Percentiles rank a stretch among this genome's conserved stretches.
Evolutionary conservation across 805 yeast species (phyloP).

Genomic region (Vanderwaltozyma verrucispora): DNA sequence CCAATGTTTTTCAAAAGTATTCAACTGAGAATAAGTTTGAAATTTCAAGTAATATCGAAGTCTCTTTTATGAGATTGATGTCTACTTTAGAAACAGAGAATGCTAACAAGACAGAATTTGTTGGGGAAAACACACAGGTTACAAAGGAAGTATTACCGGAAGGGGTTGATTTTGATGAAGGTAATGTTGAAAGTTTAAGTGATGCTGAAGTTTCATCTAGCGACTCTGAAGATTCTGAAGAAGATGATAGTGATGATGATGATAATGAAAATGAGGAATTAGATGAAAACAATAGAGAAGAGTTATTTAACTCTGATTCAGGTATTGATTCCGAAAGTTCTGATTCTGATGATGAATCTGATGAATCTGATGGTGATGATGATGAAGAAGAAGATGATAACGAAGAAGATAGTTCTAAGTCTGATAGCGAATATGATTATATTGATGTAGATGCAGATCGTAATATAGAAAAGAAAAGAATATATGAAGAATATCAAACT

Average conservation of each 20-base stretch:
- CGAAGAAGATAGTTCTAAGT: conserved; percentile 12
- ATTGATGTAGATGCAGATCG: conserved; percentile 24
- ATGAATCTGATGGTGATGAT: conserved; percentile 5
- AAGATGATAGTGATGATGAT: conserved; percentile 3
- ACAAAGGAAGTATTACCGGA: neutral
- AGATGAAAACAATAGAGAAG: too few relatives aligned
- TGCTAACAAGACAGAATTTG: conserved; percentile 6
- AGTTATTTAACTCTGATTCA: too few relatives aligned
- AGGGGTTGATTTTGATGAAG: neutral
- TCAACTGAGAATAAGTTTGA: conserved; percentile 18
- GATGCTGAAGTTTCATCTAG: neutral
- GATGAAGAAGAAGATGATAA: conserved; percentile 19
- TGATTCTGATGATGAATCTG: neutral
- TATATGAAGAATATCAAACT: conserved; percentile 31
- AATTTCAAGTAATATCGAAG: conserved; percentile 31
- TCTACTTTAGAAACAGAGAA: conserved; percentile 15
- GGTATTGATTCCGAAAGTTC: conserved; percentile 1
- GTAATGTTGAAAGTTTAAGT: neutral
- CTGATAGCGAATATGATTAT: conserved; percentile 20
- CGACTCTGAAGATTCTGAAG: neutral
- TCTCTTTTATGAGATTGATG: conserved; percentile 33
- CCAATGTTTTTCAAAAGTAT: conserved; percentile 31
- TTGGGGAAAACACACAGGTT: neutral
- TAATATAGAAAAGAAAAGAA: conserved; percentile 24
- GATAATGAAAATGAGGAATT: too few relatives aligned